These are phyloP conservation scores for Hortiboletus flavorubellus DNA, from an alignment of 768 basidiomycete species.

Conservation along the genomic window DNA sequence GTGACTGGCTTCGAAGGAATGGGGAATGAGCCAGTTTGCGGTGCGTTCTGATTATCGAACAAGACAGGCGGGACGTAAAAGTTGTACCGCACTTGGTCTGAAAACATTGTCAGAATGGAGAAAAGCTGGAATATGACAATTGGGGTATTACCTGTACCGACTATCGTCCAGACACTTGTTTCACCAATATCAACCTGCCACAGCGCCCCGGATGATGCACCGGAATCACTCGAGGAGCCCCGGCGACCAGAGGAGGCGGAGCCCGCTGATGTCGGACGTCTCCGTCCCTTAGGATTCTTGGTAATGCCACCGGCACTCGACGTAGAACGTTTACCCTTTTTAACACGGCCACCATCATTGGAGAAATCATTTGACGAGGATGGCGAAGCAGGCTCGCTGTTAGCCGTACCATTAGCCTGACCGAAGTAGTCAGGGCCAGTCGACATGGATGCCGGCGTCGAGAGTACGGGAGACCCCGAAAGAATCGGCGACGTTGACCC, in stretches of 20 bases:
- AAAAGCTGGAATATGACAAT: constrained; percentile 1
- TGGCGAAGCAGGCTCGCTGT: constrained; percentile 69
- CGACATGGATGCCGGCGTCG: constrained; percentile 54
- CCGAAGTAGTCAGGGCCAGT: constrained; percentile 66
- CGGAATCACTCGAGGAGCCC: constrained; percentile 61
- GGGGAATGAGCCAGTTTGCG: constrained; percentile 70
- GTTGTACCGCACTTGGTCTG: constrained; percentile 90
- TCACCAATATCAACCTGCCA: constrained; percentile 93
- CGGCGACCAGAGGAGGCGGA: constrained; percentile 66
- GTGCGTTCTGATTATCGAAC: constrained; percentile 75
- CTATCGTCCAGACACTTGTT: constrained; percentile 93
- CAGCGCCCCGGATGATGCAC: constrained; percentile 72
- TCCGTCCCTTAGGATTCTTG: constrained; percentile 48
- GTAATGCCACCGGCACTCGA: constrained; percentile 54
- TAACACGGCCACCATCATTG: constrained; percentile 83
- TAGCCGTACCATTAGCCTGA: constrained; percentile 35
- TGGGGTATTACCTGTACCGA: constrained; percentile 67
- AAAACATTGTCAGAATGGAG: constrained; percentile 18
- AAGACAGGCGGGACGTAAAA: constrained; percentile 87
- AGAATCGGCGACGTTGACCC: constrained; percentile 55
- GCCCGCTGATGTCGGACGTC: constrained; percentile 75
- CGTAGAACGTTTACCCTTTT: constrained; percentile 73
- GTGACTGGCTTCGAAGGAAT: constrained; percentile 81
- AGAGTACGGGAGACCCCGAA: constrained; percentile 68
- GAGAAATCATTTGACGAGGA: constrained; percentile 62